Evolutionary conservation across 495 filamentous ascomycete species (phyloP), one percentile per base, ranked within the genome.

Genomic region (Talaromyces wortmannii): DNA sequence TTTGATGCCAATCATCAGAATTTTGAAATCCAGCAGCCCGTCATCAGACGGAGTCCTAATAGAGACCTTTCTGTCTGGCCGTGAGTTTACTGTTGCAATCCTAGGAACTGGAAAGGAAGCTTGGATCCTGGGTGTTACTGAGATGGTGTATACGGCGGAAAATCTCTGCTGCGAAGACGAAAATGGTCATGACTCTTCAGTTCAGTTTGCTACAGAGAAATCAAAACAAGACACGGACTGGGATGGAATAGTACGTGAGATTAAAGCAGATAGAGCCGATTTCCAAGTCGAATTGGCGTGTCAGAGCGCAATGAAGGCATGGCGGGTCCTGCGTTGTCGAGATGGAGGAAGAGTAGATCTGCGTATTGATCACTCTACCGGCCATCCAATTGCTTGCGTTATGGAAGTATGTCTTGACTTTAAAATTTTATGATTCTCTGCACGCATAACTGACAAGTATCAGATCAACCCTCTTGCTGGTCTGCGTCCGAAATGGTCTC

Each of bases 291-390:
- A 52, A 15, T 11, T 7, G 17, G 42, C 49, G 3, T 45, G 29
- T 33, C 8, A 52, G 15, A 48, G 44, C 17, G 52, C 52, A 5
- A 17, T 59, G 2, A 36, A 16, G n/a, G 53, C 52, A 13, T 59
- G 45, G 32, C 42, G 11, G 13, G 57, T 43, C 12, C 12, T 59
- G 42, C 45, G 47, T 1, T 59, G 52, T 46, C 47, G 47, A 5
- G 52, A 59, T 48, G 57, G 52, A 31, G 57, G 36, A 10, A 40
- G 36, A 23, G 52, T 59, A 12, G 57, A 59, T 55, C 50, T 55
- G 17, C 52, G 57, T 10, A 48, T 54, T 50, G 52, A 54, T 50
- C 8, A 40, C 13, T 40, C 13, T 5, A 40, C 36, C 5, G 45
- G 33, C 4, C 7, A 15, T 2, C 8, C 30, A 17, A 31, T 51